These are phyloP conservation scores for Malania oleifera DNA, from an alignment of 164 flowering plant genomes.

Conservation along the genomic window DNA sequence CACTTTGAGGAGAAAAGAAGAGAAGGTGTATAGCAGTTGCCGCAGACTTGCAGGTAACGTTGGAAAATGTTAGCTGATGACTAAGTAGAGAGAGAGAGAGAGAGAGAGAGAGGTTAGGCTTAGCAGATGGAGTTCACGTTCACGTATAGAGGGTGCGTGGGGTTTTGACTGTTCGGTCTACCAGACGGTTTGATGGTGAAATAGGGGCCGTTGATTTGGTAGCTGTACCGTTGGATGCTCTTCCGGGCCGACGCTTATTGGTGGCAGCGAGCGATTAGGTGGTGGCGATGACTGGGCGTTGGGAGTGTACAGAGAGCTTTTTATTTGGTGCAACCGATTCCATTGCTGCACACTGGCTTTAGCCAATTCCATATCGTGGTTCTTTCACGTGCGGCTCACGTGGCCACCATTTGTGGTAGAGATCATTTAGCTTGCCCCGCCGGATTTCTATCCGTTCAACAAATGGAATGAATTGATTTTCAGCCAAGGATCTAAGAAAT, in stretches of 20 bases:
- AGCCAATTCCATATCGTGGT: too few relatives aligned
- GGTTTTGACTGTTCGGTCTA: slow-evolving; percentile 62
- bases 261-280: slow-evolving; percentile 4
- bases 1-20: slow-evolving; percentile 4
- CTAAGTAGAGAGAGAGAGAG: background rate
- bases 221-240: slow-evolving; percentile 7
- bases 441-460: too few relatives aligned
- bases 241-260: background rate
- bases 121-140: background rate
- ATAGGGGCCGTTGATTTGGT: slow-evolving; percentile 7
- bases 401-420: too few relatives aligned
- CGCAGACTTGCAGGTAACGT: slow-evolving; percentile 7
- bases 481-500: too few relatives aligned
- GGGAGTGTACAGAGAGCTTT: too few relatives aligned
- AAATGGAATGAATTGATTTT: too few relatives aligned
- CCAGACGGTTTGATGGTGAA: slow-evolving; percentile 34
- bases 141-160: background rate
- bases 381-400: too few relatives aligned
- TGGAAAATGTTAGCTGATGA: slow-evolving; percentile 1
- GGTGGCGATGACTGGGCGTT: slow-evolving; percentile 17
- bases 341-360: too few relatives aligned
- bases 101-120: background rate
- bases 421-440: too few relatives aligned
- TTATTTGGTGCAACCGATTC: too few relatives aligned
- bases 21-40: background rate